A percentile compares a stretch with the other conserved stretches of the same genome.
phyloP scores from a whole-genome alignment of 148 eudicot species.

The Polygonum maritimum region DNA sequence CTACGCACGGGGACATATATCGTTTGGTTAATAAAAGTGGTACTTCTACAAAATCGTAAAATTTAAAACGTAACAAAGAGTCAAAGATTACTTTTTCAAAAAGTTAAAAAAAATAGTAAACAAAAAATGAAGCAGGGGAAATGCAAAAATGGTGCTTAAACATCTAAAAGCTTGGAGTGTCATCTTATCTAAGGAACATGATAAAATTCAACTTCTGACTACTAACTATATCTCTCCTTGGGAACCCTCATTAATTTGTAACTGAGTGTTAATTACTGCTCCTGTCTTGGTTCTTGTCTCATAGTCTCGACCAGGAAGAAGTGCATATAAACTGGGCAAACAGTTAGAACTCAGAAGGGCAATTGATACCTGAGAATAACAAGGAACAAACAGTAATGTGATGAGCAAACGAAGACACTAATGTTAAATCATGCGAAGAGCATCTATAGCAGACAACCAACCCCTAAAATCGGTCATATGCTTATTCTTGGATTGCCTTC shows the following conservation, averaged over 20 bases:
- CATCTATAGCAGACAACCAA: no score
- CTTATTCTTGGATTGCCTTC: no score
- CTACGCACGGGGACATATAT: no score
- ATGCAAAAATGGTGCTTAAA: background rate
- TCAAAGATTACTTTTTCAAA: background rate
- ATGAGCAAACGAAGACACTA: background rate
- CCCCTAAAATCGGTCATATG: no score
- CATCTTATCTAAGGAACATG: background rate
- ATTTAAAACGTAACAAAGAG: no score
- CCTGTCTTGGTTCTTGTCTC: conserved; percentile 27
- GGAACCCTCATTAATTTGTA: conserved; percentile 33
- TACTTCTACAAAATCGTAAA: no score
- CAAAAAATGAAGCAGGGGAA: background rate
- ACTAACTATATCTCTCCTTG: conserved; percentile 47
- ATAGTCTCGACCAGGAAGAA: conserved; percentile 63
- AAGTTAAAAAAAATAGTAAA: background rate
- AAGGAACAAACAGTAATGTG: background rate
- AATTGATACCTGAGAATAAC: conserved; percentile 56
- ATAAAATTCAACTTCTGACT: conserved; percentile 38
- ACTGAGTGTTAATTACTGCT: conserved; percentile 22
- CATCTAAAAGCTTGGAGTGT: background rate
- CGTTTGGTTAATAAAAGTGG: no score
- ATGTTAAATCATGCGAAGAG: conserved; percentile 6
- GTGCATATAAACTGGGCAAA: conserved; percentile 61
- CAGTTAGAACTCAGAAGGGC: conserved; percentile 59